A percentile compares a stretch with the other conserved stretches of the same genome.
Evolutionary conservation across 306 rosid genomes (phyloP).

Genomic region (Castanea crenata): DNA sequence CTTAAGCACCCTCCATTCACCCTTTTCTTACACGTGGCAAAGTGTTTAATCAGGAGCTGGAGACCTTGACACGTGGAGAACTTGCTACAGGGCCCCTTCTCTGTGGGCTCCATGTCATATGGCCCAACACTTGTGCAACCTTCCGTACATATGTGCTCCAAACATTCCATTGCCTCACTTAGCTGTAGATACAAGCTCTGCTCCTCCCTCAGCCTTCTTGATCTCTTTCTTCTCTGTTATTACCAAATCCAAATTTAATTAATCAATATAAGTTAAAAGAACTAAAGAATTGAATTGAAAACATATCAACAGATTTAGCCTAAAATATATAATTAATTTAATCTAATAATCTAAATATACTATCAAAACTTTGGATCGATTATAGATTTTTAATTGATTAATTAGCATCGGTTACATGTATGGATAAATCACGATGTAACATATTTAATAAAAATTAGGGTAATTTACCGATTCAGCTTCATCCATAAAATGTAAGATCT

Average conservation of each 20-base stretch:
- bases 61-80: slow-evolving; percentile 75
- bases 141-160: slow-evolving; percentile 88
- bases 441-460: not conserved
- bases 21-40: slow-evolving; percentile 58
- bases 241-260: not conserved
- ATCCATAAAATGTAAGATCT: slow-evolving; percentile 76
- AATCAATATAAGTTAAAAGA: too few species aligned
- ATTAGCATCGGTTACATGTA: not conserved
- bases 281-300: too few species aligned
- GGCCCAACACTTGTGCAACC: slow-evolving; percentile 90
- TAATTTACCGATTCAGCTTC: slow-evolving; percentile 67
- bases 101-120: slow-evolving; percentile 35
- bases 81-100: slow-evolving; percentile 53
- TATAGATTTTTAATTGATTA: not conserved
- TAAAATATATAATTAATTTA: too few species aligned
- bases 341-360: too few species aligned
- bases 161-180: slow-evolving; percentile 92
- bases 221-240: slow-evolving; percentile 71
- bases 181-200: slow-evolving; percentile 58
- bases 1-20: slow-evolving; percentile 63
- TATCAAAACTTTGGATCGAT: too few species aligned
- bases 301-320: too few species aligned
- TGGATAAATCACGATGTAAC: not conserved
- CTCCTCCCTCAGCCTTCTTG: slow-evolving; percentile 51
- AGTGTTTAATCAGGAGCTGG: slow-evolving; percentile 69